Conservation (phyloP, 345 rosid species). For the Geranium brycei region DNA sequence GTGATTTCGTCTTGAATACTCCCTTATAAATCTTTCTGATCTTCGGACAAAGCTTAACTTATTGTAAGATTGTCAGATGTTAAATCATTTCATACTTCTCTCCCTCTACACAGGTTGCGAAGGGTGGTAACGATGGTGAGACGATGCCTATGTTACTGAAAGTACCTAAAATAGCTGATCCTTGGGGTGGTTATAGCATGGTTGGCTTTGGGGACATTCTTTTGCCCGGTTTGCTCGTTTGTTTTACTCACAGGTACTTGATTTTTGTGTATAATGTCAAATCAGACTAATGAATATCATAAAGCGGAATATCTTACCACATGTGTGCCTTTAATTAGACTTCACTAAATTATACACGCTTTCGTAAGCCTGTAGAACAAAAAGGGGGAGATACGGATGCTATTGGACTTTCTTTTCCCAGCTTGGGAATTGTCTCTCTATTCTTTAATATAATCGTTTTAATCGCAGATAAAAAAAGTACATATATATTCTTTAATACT, state of each 20-base stretch:
- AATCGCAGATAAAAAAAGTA: no score
- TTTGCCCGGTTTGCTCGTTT: slow-evolving; percentile 85
- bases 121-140: slow-evolving; percentile 80
- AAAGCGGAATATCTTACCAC: no score
- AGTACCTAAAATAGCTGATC: slow-evolving; percentile 66
- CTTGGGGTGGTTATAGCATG: slow-evolving; percentile 98
- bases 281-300: no score
- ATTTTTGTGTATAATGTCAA: neutral
- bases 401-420: no score
- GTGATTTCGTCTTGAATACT: no score
- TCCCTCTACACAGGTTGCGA: slow-evolving; percentile 56
- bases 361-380: no score
- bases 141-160: slow-evolving; percentile 88
- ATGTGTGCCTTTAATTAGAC: no score
- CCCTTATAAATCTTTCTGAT: neutral
- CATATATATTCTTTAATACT: no score
- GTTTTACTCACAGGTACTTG: slow-evolving; percentile 61
- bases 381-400: no score
- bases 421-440: no score
- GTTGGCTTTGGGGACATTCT: slow-evolving; percentile 98
- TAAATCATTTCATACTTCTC: neutral
- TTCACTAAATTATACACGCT: no score
- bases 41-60: neutral
- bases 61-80: neutral
- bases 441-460: no score